Conservation (phyloP, 495 filamentous ascomycete genomes). For the Trichodelitschia bisporula region DNA sequence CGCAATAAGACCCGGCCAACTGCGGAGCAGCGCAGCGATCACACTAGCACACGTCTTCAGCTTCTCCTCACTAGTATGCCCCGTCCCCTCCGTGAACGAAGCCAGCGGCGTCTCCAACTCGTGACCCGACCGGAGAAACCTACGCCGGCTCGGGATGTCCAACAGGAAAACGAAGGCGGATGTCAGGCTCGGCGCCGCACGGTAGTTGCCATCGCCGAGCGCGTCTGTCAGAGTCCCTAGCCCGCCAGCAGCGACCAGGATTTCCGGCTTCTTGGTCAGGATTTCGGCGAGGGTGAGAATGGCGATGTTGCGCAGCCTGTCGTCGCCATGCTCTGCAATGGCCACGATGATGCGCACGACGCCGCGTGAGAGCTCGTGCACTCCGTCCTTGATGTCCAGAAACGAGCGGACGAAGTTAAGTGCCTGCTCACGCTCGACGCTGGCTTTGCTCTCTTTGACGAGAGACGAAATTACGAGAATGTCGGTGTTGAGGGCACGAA, state of each 20-base stretch:
- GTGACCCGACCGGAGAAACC: conserved; percentile 56
- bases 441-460: conserved; percentile 83
- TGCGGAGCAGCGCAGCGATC: conserved; percentile 65
- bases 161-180: conserved; percentile 69
- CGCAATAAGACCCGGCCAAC: conserved; percentile 76
- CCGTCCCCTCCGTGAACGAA: conserved; percentile 65
- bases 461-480: conserved; percentile 77
- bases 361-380: conserved; percentile 63
- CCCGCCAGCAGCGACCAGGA: conserved; percentile 60
- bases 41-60: conserved; percentile 69
- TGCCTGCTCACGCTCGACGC: conserved; percentile 89
- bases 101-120: conserved; percentile 26
- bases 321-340: conserved; percentile 69
- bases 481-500: conserved; percentile 70
- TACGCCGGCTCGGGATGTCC: conserved; percentile 58
- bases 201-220: conserved; percentile 72
- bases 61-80: conserved; percentile 40
- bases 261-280: conserved; percentile 54
- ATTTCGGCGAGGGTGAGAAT: conserved; percentile 85
- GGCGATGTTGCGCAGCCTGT: conserved; percentile 69
- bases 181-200: conserved; percentile 66
- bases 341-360: conserved; percentile 73
- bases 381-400: conserved; percentile 82
- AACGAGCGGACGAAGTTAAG: conserved; percentile 92
- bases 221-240: conserved; percentile 63